Base-by-base conservation (phyloP, 345 rosid species). In the Bretschneidera sinensis region DNA sequence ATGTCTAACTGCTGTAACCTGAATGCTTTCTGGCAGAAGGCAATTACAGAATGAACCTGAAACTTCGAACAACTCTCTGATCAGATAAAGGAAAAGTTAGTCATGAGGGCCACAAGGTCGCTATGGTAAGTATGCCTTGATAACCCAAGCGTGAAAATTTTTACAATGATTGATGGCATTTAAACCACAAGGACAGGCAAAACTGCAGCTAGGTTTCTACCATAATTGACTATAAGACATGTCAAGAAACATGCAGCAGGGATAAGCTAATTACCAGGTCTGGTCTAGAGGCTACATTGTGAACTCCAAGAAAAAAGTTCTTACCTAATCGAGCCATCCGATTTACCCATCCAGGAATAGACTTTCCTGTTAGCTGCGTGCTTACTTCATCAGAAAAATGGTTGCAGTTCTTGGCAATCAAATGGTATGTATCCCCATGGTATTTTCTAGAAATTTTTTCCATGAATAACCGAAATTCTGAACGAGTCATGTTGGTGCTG, bases 391-490 rank as follows among this genome's bases (percentile, higher is more conserved):
- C 83, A 0, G 96, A 80, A 66, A 94, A 94, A 82, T 90, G 99
- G 74, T 94, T 94, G 81, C 99, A 94, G 61, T 94, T 94, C 84
- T 94, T 94, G 65, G 95, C 87, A 71, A 94, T 90, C 86, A 94
- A 82, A 85, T 85, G 97, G 68, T 94, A 94, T 5, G 88, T 76
- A 58, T 94, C 95, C 35, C 99, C 97, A 35, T 82, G 91, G 67
- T 83, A 94, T 48, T 78, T 81, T 57, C 79, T 65, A 24, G 97
- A 90, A 56, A 94, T 70, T 57, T 70, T 81, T 66, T 88, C 99
- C 85, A 94, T 85, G 78, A 84, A 88, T 14, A 81, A 71, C 48
- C 80, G 87, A 68, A 90, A 83, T 64, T 94, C 97, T 20, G 89
- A 77, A 28, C 56, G 71, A 21, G 96, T 79, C 97, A 90, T 72